These are phyloP conservation scores for Solanum hybrid DNA, from an alignment of 305 asterid genomes.

Conservation along the genomic window DNA sequence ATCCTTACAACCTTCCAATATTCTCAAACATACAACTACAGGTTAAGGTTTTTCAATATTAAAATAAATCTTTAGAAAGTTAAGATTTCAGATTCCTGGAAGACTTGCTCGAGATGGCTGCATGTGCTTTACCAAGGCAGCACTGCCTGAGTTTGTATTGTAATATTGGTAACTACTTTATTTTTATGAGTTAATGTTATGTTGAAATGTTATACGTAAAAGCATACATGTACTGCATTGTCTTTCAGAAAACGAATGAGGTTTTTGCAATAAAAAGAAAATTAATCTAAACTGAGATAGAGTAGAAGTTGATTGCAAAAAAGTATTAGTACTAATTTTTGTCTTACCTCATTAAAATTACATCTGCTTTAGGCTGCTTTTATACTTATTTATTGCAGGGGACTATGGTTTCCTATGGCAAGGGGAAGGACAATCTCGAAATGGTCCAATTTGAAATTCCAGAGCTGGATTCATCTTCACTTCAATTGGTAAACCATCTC, in stretches of 20 bases:
- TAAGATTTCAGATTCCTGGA: background rate
- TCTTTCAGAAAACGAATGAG: slow-evolving; percentile 19
- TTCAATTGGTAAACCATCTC: slow-evolving; percentile 35
- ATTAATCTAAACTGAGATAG: slow-evolving; percentile 15
- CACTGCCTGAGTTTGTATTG: background rate
- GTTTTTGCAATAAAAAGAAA: slow-evolving; percentile 17
- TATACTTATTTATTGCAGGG: slow-evolving; percentile 34
- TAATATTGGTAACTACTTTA: background rate
- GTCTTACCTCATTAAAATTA: slow-evolving; percentile 11
- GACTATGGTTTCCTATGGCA: slow-evolving; percentile 22
- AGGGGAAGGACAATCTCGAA: slow-evolving; percentile 21
- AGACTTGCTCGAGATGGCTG: background rate
- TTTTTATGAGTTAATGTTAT: background rate
- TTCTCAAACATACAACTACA: background rate
- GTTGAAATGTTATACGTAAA: background rate
- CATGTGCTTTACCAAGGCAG: background rate
- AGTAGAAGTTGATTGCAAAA: slow-evolving; percentile 16
- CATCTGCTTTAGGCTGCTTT: slow-evolving; percentile 6
- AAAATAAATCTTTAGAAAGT: background rate
- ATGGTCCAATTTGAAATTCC: slow-evolving; percentile 64
- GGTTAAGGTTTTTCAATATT: background rate
- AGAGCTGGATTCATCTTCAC: slow-evolving; percentile 41
- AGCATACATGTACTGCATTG: background rate
- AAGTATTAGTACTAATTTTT: background rate
- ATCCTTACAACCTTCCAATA: background rate